Base-by-base conservation (phyloP, 2,329 filamentous ascomycete genomes). In the Colletotrichum chrysophilum region DNA sequence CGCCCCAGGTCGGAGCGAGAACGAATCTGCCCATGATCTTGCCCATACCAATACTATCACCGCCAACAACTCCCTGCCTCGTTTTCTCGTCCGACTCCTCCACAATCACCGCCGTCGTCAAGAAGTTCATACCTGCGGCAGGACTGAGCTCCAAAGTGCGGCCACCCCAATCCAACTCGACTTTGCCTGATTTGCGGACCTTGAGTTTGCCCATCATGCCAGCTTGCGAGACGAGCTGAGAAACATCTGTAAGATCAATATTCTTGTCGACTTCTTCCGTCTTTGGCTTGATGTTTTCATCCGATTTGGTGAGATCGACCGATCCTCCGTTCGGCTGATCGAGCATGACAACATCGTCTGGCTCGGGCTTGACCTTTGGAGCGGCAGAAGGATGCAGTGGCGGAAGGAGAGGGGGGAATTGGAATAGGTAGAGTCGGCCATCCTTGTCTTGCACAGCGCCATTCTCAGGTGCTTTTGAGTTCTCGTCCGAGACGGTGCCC, bases 111-210 rank as follows among this genome's bases (percentile, higher is more conserved):
- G 90, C 90, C 52, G 89, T 90, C 13, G 89, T 91, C 75, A 92
- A 78, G 79, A 92, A 93, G 77, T 88, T 87, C 30, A 89, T 87
- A 68, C 88, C 89, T 14, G 89, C 86, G 24, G 89, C 90, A 4
- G 86, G 84, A 43, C 84, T 85, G 77, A 93, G 84, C 78, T 89
- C 87, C 71, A 93, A 85, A 43, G 84, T 86, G 76, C 87, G 88
- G 30, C 91, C 91, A 66, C 92, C 92, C 91, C 91, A 93, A 82
- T 89, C 88, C 36, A 93, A 84, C 82, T 93, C 90, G 4, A 92
- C 89, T 75, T 89, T 90, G 76, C 92, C 92, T 10, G 91, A 93
- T 81, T 90, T 89, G 75, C 91, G 89, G 60, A 93, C 89, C 71
- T 90, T 87, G 67, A 93, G 86, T 79, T 89, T 89, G 55, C 92